A percentile compares a stretch with the other conserved stretches of the same genome.
These are phyloP conservation scores for Phytophthora hibernalis DNA, from an alignment of 352 stramenopile species.

Conservation along the genomic window DNA sequence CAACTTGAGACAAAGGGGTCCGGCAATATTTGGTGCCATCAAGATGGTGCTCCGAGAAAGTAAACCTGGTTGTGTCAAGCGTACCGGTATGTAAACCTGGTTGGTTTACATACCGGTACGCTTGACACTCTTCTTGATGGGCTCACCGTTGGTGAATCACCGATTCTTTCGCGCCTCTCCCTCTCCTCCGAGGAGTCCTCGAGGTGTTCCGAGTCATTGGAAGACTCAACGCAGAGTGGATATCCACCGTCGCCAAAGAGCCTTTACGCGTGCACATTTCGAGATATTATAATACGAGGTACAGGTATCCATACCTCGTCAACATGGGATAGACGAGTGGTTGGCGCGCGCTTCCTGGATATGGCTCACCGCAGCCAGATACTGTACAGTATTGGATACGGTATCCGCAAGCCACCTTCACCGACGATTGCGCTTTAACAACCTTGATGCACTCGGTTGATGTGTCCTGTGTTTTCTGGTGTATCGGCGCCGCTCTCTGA, in stretches of 20 bases:
- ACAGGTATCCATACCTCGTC: neutral
- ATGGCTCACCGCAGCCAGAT: neutral
- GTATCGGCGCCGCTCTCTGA: neutral
- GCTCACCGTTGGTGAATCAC: too few species aligned
- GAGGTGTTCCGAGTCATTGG: neutral
- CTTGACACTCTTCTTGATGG: neutral
- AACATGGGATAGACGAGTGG: constrained; percentile 27
- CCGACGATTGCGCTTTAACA: constrained; percentile 3
- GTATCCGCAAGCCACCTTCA: constrained; percentile 8
- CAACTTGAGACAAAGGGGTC: constrained; percentile 5
- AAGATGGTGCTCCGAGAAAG: constrained; percentile 16
- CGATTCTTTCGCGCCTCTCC: constrained; percentile 26
- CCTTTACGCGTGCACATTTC: constrained; percentile 6
- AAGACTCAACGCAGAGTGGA: constrained; percentile 13
- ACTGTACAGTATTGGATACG: too few species aligned
- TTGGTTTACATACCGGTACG: too few species aligned
- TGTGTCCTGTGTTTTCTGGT: constrained; percentile 13
- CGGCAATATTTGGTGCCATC: constrained; percentile 24
- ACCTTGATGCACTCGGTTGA: constrained; percentile 6
- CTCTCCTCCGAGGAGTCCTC: too few species aligned
- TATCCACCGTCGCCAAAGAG: neutral
- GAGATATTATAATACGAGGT: too few species aligned
- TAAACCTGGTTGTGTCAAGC: constrained; percentile 7
- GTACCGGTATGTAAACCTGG: constrained; percentile 5
- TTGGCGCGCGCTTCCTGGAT: neutral